Evolutionary conservation across 2,329 filamentous ascomycete species (phyloP).

Genomic region (Scedosporium minutisporum): DNA sequence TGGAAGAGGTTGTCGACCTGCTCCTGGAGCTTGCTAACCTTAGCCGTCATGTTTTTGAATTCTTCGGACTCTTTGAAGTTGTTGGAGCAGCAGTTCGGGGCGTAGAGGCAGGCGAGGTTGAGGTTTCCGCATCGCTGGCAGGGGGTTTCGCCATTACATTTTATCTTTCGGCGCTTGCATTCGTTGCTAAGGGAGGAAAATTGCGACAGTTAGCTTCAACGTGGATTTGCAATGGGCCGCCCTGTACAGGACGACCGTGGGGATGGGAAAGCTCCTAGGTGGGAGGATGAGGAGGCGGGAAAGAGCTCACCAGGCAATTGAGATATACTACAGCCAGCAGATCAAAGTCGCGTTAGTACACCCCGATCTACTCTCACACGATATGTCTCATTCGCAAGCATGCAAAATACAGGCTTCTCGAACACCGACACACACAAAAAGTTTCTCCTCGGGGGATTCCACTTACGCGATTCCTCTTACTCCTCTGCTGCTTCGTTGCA

Average conservation of each 20-base stretch:
- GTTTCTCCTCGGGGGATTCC: not conserved
- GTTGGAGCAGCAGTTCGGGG: constrained; percentile 58
- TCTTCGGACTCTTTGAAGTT: constrained; percentile 90
- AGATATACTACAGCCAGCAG: constrained; percentile 40
- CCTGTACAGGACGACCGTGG: not conserved
- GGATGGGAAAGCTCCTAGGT: not conserved
- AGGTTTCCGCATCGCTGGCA: constrained; percentile 62
- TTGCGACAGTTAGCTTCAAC: constrained; percentile 8
- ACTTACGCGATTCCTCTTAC: constrained; percentile 50
- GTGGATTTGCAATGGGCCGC: not conserved
- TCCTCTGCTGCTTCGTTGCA: constrained; percentile 41
- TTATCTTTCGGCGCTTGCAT: constrained; percentile 67
- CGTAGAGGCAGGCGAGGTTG: constrained; percentile 55
- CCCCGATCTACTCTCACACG: not conserved
- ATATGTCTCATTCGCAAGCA: not conserved
- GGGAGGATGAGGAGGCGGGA: not conserved
- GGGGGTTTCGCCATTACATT: constrained; percentile 61
- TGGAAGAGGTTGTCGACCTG: constrained; percentile 72
- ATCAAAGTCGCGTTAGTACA: not conserved
- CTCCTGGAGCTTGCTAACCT: constrained; percentile 68
- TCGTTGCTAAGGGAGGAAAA: constrained; percentile 44
- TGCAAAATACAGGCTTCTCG: constrained; percentile 2
- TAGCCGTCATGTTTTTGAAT: constrained; percentile 69
- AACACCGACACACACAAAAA: not conserved
- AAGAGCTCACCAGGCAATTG: constrained; percentile 46